Percentiles rank a stretch among this genome's conserved stretches.
Conservation (phyloP, 2,329 filamentous ascomycete species). For the Orbilia brochopaga region DNA sequence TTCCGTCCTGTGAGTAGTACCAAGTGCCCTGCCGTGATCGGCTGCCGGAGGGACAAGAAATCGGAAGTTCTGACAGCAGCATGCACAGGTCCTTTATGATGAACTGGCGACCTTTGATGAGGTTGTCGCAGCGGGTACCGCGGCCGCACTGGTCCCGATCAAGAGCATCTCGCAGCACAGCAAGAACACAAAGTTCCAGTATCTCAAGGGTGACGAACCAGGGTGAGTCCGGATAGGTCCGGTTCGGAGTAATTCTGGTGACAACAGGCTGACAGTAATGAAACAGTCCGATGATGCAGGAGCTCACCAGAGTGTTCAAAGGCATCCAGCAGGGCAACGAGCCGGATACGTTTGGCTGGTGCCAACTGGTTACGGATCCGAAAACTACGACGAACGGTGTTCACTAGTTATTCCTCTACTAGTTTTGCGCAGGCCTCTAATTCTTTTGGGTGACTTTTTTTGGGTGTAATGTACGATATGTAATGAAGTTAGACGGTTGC, state of each 20-base stretch:
- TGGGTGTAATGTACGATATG: constrained; percentile 39
- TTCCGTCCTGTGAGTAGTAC: constrained; percentile 67
- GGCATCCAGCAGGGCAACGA: constrained; percentile 83
- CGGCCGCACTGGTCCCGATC: constrained; percentile 88
- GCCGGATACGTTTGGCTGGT: constrained; percentile 79
- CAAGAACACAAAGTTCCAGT: constrained; percentile 65
- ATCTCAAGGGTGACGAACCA: constrained; percentile 59
- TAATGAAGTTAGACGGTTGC: constrained; percentile 2
- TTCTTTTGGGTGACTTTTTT: neutral
- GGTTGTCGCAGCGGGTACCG: constrained; percentile 89
- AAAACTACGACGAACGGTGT: constrained; percentile 32
- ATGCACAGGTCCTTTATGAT: constrained; percentile 62
- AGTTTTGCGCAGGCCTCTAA: too few species aligned
- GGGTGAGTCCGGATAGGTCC: constrained; percentile 22
- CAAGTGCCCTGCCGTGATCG: neutral
- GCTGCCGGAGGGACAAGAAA: neutral
- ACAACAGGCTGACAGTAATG: neutral
- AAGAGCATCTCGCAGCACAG: constrained; percentile 80
- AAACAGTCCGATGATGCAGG: constrained; percentile 61
- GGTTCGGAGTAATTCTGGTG: too few species aligned
- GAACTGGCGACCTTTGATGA: constrained; percentile 72
- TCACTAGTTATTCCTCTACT: neutral
- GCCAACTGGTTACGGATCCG: constrained; percentile 60
- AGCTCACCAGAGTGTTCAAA: constrained; percentile 74
- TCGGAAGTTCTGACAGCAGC: neutral